Conservation (phyloP, 2,329 filamentous ascomycete species). For the Fusarium floridanum region DNA sequence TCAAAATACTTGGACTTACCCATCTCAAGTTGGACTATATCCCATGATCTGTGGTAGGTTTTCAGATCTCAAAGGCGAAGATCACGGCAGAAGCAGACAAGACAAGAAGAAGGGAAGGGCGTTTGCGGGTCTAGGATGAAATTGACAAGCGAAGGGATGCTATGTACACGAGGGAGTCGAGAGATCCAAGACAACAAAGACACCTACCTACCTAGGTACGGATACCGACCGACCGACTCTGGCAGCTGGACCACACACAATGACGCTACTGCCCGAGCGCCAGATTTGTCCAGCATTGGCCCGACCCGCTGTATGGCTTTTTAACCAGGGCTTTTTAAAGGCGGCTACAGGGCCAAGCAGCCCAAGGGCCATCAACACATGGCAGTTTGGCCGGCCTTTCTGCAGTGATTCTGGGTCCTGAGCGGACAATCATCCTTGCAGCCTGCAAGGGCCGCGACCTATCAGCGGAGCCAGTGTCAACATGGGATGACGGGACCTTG, state of each 20-base stretch:
- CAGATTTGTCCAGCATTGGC: conserved; percentile 37
- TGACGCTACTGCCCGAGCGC: conserved; percentile 38
- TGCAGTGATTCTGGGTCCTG: conserved; percentile 31
- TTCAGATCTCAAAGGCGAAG: conserved; percentile 28
- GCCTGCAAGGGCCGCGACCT: conserved; percentile 47
- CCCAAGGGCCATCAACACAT: conserved; percentile 34
- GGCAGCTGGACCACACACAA: conserved; percentile 35
- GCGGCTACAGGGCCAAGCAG: conserved; percentile 29
- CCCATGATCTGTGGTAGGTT: conserved; percentile 49
- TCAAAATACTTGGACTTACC: conserved; percentile 53
- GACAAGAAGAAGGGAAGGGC: conserved; percentile 13
- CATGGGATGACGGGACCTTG: conserved; percentile 38
- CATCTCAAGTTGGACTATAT: conserved; percentile 51
- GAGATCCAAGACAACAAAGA: conserved; percentile 33
- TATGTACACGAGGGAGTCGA: conserved; percentile 39
- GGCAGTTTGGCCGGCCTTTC: conserved; percentile 34
- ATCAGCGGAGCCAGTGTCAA: conserved; percentile 40
- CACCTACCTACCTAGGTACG: conserved; percentile 1
- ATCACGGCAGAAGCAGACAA: conserved; percentile 17
- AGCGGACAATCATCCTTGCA: conserved; percentile 39
- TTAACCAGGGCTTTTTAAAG: conserved; percentile 27
- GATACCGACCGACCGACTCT: conserved; percentile 29
- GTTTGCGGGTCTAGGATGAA: conserved; percentile 25
- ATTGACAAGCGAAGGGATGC: conserved; percentile 41
- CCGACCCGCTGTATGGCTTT: conserved; percentile 31